A percentile compares a stretch with the other conserved stretches of the same genome.
phyloP scores from a whole-genome alignment of 345 rosid species.

The Theobroma cacao region DNA sequence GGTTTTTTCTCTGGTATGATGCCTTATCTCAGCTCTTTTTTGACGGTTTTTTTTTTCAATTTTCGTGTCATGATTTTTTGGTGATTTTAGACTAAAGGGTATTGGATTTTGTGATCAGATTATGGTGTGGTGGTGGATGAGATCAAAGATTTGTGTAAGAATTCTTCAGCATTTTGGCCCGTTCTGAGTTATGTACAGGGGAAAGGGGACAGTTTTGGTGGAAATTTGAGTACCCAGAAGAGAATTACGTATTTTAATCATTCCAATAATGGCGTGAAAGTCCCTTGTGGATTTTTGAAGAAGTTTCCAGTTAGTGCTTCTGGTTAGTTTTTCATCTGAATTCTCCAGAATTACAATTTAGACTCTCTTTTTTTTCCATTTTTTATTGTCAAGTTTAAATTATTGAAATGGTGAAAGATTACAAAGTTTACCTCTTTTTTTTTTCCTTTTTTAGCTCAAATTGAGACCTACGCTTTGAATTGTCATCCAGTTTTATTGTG shows the following conservation, averaged over 20 bases:
- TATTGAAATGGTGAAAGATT: neutral
- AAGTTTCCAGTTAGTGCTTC: constrained; percentile 52
- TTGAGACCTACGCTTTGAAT: neutral
- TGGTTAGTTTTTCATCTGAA: constrained; percentile 41
- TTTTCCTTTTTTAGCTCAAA: neutral
- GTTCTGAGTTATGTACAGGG: constrained; percentile 56
- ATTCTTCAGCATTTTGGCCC: constrained; percentile 26
- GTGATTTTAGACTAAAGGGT: neutral
- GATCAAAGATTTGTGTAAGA: constrained; percentile 42
- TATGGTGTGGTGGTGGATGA: constrained; percentile 52
- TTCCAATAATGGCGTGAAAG: constrained; percentile 24
- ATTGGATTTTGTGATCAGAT: constrained; percentile 32
- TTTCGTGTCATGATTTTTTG: neutral
- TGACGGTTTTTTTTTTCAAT: neutral
- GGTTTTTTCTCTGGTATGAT: constrained; percentile 58
- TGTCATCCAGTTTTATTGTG: neutral
- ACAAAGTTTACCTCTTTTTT: neutral
- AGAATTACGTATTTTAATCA: constrained; percentile 64
- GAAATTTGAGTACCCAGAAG: constrained; percentile 48
- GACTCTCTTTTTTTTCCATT: neutral
- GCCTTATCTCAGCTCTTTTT: neutral
- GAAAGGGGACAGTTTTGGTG: constrained; percentile 56
- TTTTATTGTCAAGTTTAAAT: neutral
- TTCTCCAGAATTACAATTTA: neutral
- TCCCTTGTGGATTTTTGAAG: constrained; percentile 85